phyloP scores from a whole-genome alignment of 805 yeast genomes.

The Kazachstania taianensis region DNA sequence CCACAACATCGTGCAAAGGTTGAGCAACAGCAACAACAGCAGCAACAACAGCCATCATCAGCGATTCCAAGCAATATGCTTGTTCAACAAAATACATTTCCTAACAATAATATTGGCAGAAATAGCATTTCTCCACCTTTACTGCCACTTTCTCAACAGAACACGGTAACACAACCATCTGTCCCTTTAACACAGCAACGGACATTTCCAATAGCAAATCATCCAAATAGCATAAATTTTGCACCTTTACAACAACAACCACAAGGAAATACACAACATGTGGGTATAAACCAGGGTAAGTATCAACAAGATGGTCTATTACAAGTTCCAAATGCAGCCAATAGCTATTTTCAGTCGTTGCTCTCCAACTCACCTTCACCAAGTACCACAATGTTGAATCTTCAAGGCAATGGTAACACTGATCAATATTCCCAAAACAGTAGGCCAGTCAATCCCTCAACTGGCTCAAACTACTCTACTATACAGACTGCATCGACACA shows the following conservation, averaged over 20 bases:
- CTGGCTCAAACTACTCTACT: too few species aligned
- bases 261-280: too few species aligned
- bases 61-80: too few species aligned
- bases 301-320: too few species aligned
- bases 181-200: background rate
- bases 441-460: too few species aligned
- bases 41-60: slow-evolving; percentile 3
- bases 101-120: background rate
- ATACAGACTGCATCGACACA: too few species aligned
- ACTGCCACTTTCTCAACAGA: slow-evolving; percentile 2
- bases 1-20: slow-evolving; percentile 4
- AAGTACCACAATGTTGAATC: slow-evolving; percentile 11
- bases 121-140: background rate
- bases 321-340: slow-evolving; percentile 22
- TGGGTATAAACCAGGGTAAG: too few species aligned
- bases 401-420: slow-evolving; percentile 3
- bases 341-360: slow-evolving; percentile 22
- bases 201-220: background rate
- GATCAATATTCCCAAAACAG: too few species aligned
- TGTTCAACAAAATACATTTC: slow-evolving; percentile 5
- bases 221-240: background rate
- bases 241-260: too few species aligned
- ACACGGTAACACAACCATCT: too few species aligned
- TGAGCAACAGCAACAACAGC: slow-evolving; percentile 9
- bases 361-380: slow-evolving; percentile 25